Evolutionary conservation across 139 green algal genomes (phyloP), one percentile per base, ranked within the genome.

Genomic region (Trebouxia sp.): DNA sequence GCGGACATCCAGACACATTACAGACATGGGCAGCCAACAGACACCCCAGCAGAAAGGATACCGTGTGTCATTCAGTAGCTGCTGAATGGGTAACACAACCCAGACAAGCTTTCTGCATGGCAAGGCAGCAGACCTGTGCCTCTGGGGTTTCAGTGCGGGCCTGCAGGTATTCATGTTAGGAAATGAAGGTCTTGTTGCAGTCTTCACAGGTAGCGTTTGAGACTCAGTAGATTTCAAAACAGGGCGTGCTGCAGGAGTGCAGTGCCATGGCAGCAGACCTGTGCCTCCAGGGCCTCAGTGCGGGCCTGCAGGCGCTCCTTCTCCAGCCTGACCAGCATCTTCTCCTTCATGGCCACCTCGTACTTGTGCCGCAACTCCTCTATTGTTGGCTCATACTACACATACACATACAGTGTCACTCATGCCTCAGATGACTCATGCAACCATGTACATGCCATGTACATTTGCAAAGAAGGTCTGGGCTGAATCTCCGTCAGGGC

Each of bases 361-460:
- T 97, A 96, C 89, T 96, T 96, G 53, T 85, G 85, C 79, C 90
- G 88, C 15, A 97, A 88, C 86, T 97, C 94, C 48, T 90, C 78
- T 76, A 97, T 95, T 35, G 90, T 94, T 9, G 94, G 94, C 90
- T 96, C 93, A 82, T 97, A 96, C 86, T 94, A 51, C 75, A 72
- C 24, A 20, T 0, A 41, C 37, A 15, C 65, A 47, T 8, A 50
- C 65, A 50, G 37, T 30, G 0, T 75, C 20, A 15, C 4, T 58
- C 20, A 58, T 3, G 50, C 50, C 22, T 17, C 22, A 58, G 2
- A 17, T 58, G 50, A 58, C 4, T 1, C 50, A 58, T 58, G 50
- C 50, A 28, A 5, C 50, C n/a, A n/a, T n/a, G n/a, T n/a, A n/a
- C n/a, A n/a, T n/a, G n/a, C n/a, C n/a, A n/a, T 58, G n/a, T n/a